phyloP scores from a whole-genome alignment of 352 stramenopile genomes.

The Halophytophthora polymorphica region DNA sequence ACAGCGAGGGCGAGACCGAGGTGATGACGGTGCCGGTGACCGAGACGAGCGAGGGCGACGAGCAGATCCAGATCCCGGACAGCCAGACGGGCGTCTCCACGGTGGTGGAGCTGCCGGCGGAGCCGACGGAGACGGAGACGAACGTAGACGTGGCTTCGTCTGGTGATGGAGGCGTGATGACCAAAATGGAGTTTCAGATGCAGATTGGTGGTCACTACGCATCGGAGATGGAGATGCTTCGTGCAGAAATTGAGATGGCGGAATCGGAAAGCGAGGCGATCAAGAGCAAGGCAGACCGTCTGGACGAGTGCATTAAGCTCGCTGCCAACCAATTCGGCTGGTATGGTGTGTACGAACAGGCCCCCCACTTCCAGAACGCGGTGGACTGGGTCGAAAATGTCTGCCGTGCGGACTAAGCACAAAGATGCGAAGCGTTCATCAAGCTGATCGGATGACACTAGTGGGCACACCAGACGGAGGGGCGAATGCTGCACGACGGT shows the following conservation, averaged over 20 bases:
- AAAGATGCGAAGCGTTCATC: not conserved
- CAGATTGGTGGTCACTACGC: constrained; percentile 29
- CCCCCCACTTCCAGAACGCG: constrained; percentile 40
- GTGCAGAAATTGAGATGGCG: constrained; percentile 17
- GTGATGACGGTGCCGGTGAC: constrained; percentile 7
- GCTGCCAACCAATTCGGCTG: constrained; percentile 50
- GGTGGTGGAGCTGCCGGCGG: constrained; percentile 2
- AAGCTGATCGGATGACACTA: not conserved
- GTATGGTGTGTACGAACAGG: constrained; percentile 52
- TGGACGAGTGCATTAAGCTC: constrained; percentile 45
- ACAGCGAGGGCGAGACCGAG: constrained; percentile 12
- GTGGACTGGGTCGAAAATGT: constrained; percentile 43
- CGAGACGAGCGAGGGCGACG: constrained; percentile 2
- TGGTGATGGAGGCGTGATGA: constrained; percentile 31
- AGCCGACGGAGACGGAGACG: not conserved
- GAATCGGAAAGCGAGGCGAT: constrained; percentile 20
- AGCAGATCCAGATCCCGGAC: constrained; percentile 9
- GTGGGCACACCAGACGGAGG: not conserved
- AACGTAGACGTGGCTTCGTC: constrained; percentile 2
- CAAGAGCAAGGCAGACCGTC: constrained; percentile 13
- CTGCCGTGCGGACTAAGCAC: constrained; percentile 26
- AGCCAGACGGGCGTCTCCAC: constrained; percentile 1
- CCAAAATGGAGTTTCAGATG: constrained; percentile 42
- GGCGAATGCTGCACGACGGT: constrained; percentile 5
- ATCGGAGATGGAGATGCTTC: constrained; percentile 21